phyloP scores from a whole-genome alignment of 805 yeast species.

The Grigorovia transvaalensis region DNA sequence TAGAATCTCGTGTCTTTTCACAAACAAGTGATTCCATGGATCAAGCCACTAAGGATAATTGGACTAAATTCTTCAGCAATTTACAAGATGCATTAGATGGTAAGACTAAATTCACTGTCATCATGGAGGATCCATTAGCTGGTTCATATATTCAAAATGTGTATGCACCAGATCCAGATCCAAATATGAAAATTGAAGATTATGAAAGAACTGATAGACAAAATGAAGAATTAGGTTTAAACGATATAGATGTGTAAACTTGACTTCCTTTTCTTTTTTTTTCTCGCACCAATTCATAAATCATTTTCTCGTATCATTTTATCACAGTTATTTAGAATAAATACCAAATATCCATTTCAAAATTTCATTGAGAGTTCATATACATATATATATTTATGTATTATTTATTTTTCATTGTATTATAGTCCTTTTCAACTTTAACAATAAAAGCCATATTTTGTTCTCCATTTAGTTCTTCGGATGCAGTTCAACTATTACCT shows the following conservation, averaged over 20 bases:
- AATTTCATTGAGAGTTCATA: too few relatives aligned
- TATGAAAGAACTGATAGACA: conserved; percentile 81
- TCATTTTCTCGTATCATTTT: too few relatives aligned
- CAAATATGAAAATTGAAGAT: conserved; percentile 87
- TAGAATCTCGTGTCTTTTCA: conserved; percentile 72
- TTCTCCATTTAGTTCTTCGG: too few relatives aligned
- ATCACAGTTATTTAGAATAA: too few relatives aligned
- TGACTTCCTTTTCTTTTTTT: too few relatives aligned
- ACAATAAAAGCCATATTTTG: too few relatives aligned
- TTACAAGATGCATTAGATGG: conserved; percentile 77
- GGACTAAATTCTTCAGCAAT: conserved; percentile 69
- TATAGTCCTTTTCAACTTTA: too few relatives aligned
- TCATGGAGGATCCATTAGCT: conserved; percentile 92
- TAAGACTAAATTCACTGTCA: conserved; percentile 66
- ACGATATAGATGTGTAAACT: conserved; percentile 29
- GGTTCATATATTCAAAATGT: conserved; percentile 93
- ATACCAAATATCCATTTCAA: too few relatives aligned
- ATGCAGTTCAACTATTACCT: not conserved
- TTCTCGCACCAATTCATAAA: too few relatives aligned
- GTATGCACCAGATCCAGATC: conserved; percentile 98
- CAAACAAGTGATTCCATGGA: conserved; percentile 91
- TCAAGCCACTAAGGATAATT: conserved; percentile 58
- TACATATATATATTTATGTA: too few relatives aligned
- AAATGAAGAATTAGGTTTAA: conserved; percentile 84
- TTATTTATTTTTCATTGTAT: too few relatives aligned